Percentiles rank a stretch among this genome's conserved stretches.
Conservation (phyloP, 2,329 filamentous ascomycete genomes). For the Colletotrichum sp. region DNA sequence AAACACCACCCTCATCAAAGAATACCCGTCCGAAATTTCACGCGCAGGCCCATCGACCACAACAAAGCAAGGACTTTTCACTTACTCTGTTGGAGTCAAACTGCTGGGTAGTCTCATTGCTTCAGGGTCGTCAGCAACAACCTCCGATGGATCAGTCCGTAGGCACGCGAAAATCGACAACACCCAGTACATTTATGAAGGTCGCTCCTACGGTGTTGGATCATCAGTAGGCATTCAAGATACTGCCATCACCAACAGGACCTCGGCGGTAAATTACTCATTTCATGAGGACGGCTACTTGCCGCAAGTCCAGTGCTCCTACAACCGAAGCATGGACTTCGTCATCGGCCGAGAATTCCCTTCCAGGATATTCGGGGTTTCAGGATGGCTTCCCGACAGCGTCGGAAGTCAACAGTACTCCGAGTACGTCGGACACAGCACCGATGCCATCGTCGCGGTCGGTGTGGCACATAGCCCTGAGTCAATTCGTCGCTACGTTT, state of each 20-base stretch:
- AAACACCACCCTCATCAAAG: slow-evolving; percentile 23
- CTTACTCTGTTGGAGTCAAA: slow-evolving; percentile 29
- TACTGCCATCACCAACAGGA: neutral
- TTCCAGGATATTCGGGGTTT: slow-evolving; percentile 12
- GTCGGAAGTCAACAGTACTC: slow-evolving; percentile 26
- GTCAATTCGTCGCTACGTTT: slow-evolving; percentile 28
- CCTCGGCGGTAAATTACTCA: slow-evolving; percentile 24
- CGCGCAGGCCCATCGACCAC: slow-evolving; percentile 18
- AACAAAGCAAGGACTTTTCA: slow-evolving; percentile 24
- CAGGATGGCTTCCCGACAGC: slow-evolving; percentile 13
- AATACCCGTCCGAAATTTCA: slow-evolving; percentile 27
- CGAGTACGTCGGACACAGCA: slow-evolving; percentile 32
- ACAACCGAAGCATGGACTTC: slow-evolving; percentile 37
- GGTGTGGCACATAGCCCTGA: slow-evolving; percentile 30
- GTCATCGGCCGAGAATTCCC: slow-evolving; percentile 2
- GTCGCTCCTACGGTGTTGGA: slow-evolving; percentile 30
- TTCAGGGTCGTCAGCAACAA: slow-evolving; percentile 25
- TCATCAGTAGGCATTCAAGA: slow-evolving; percentile 27
- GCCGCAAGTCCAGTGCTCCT: slow-evolving; percentile 36
- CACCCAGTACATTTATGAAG: slow-evolving; percentile 28
- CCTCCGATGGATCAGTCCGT: slow-evolving; percentile 18
- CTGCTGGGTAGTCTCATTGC: slow-evolving; percentile 24
- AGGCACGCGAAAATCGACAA: slow-evolving; percentile 29
- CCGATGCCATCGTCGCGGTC: slow-evolving; percentile 32
- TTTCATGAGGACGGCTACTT: slow-evolving; percentile 39